Base-by-base conservation (phyloP, 352 stramenopile genomes). In the Poterioochromonas sp. region DNA sequence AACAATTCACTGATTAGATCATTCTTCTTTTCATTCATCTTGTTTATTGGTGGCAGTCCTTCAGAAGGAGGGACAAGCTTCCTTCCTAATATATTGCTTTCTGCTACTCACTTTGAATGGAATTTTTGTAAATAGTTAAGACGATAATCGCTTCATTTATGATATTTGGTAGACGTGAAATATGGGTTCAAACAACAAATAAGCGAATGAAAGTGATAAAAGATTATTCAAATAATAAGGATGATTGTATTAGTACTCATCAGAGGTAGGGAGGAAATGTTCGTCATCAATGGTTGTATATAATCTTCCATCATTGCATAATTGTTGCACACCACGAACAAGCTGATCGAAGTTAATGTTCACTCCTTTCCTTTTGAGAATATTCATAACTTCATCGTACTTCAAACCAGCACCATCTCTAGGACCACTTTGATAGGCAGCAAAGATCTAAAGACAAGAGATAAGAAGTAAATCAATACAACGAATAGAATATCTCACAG, bases 261-360 rank as follows among this genome's bases (percentile, higher is more conserved):
- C 26, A 29, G 39, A 22, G 32, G 90, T 94, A 43, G 89, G 86
- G 82, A 91, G 92, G 81, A 92, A 93, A 83, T 94, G 90, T 82
- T 93, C 87, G 79, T 94, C 89, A 80, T 94, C 90, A 81, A 94
- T 92, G 34, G 90, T 94, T 73, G 88, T 93, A 86, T 94, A 94
- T 70, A 94, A 87, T 77, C 93, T 88, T 49, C 90, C 89, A 79
- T 94, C 90, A 80, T 85, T 91, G 32, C 85, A 93, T 60, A 94
- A 86, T 80, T 90, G 89, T 76, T 90, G 85, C 76, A 93, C 86
- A 71, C 83, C 87, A 47, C 84, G 85, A 71, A 86, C 90, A 81
- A 94, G 89, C 81, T 92, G 84, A 83, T 93, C 87, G 44, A 79
- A 40, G 1, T 44, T 58, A 1, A 82, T 53, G 62, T 15, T 8